phyloP scores from a whole-genome alignment of 805 yeast genomes.

The Allodekkera sacchari region DNA sequence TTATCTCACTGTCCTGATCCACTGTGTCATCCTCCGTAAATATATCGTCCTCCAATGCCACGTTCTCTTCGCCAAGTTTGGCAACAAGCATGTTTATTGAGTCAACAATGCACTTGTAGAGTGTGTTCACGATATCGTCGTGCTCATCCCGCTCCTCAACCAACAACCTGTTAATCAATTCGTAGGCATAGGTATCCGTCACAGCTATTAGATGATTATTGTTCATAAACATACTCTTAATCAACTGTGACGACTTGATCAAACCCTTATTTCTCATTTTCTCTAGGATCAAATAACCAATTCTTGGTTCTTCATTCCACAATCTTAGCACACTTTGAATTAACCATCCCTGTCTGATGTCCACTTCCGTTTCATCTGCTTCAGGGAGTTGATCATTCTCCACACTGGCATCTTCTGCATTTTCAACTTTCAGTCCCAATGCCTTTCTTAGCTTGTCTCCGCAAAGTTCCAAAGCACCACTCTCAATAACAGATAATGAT shows the following conservation, averaged over 20 bases:
- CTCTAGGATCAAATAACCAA: slow-evolving; percentile 53
- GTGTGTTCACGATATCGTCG: too few relatives aligned
- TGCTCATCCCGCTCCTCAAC: slow-evolving; percentile 8
- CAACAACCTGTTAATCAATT: slow-evolving; percentile 24
- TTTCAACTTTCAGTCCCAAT: slow-evolving; percentile 14
- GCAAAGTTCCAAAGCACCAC: slow-evolving; percentile 31
- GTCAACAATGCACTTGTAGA: too few relatives aligned
- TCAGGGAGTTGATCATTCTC: slow-evolving; percentile 16
- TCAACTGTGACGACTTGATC: slow-evolving; percentile 31
- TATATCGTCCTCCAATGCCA: slow-evolving; percentile 1
- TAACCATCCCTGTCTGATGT: slow-evolving; percentile 32
- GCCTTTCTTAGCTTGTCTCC: slow-evolving; percentile 20
- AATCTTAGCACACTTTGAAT: slow-evolving; percentile 50
- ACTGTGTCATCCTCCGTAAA: slow-evolving; percentile 1
- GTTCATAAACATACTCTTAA: slow-evolving; percentile 33
- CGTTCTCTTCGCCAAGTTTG: slow-evolving; percentile 1
- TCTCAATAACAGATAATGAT: slow-evolving; percentile 70
- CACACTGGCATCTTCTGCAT: slow-evolving; percentile 8
- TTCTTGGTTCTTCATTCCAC: slow-evolving; percentile 61
- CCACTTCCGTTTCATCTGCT: slow-evolving; percentile 18
- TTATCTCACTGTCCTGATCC: slow-evolving; percentile 8
- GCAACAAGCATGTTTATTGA: not conserved
- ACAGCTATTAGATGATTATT: slow-evolving; percentile 27
- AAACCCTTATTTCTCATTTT: slow-evolving; percentile 40
- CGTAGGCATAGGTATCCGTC: slow-evolving; percentile 38